Percentiles rank a stretch among this genome's conserved stretches.
These are phyloP conservation scores for Galeopsis tetrahit DNA, from an alignment of 257 asterid genomes.

Conservation along the genomic window DNA sequence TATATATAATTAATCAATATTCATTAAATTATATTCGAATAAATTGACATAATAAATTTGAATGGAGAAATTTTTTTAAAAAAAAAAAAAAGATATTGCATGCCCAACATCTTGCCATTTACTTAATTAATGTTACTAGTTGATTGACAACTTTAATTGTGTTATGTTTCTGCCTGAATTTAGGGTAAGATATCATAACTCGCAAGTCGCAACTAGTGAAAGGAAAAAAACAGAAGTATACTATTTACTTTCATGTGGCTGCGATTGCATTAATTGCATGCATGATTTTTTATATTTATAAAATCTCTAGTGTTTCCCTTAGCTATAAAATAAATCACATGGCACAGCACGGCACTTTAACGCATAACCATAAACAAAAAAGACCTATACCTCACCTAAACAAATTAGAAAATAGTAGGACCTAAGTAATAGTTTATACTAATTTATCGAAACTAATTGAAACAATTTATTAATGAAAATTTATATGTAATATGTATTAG, in stretches of 20 bases:
- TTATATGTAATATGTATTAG: background rate
- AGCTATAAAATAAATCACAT: background rate
- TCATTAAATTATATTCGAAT: too few species aligned
- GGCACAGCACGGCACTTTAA: background rate
- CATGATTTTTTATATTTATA: background rate
- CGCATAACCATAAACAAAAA: background rate
- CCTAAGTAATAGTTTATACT: background rate
- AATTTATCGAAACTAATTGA: background rate
- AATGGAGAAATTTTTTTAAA: too few species aligned
- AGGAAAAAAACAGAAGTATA: background rate
- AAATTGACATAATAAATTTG: too few species aligned
- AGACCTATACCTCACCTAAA: background rate
- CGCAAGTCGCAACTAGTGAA: background rate
- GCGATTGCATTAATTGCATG: background rate
- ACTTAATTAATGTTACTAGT: background rate
- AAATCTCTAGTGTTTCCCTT: background rate
- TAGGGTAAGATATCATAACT: background rate
- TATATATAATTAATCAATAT: too few species aligned
- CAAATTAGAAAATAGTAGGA: background rate
- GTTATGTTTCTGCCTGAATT: conserved; percentile 12
- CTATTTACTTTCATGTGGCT: background rate
- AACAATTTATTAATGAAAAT: background rate
- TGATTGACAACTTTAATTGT: conserved; percentile 19
- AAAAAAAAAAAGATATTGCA: background rate
- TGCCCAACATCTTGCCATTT: background rate